Percentiles rank a stretch among this genome's conserved stretches.
phyloP scores from a whole-genome alignment of 192 early-diverging fungal species.

The Neocallimastix lanati region DNA sequence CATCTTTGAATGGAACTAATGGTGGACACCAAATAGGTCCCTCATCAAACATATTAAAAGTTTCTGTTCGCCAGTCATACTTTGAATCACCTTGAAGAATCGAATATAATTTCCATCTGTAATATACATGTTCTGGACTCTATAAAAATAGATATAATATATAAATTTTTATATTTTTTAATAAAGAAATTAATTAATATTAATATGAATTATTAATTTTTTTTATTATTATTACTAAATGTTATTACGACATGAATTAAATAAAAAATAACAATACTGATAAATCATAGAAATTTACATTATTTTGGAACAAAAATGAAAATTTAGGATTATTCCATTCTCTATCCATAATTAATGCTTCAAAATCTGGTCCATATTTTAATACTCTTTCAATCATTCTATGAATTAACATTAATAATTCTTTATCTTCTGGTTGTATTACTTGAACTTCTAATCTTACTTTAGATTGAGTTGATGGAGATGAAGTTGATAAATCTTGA shows the following conservation, averaged over 20 bases:
- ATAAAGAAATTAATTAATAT: too few relatives aligned
- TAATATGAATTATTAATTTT: too few relatives aligned
- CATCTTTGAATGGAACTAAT: conserved; percentile 42
- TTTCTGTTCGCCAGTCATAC: conserved; percentile 46
- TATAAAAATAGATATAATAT: conserved; percentile 5
- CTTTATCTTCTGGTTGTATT: conserved; percentile 28
- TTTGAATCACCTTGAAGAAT: conserved; percentile 66
- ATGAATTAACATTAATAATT: conserved; percentile 50
- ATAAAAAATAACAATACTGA: too few relatives aligned
- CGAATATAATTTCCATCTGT: conserved; percentile 82
- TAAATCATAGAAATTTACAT: too few relatives aligned
- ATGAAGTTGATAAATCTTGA: conserved; percentile 1
- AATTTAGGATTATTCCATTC: conserved; percentile 46
- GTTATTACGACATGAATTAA: too few relatives aligned
- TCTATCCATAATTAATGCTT: conserved; percentile 41
- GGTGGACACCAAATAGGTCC: conserved; percentile 79
- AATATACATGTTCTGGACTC: conserved; percentile 65
- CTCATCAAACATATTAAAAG: conserved; percentile 74
- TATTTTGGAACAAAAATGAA: conserved; percentile 49
- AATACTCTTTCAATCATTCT: conserved; percentile 66
- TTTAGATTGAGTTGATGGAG: conserved; percentile 1
- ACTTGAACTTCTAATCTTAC: conserved; percentile 43
- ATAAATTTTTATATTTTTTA: background rate
- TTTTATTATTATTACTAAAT: background rate
- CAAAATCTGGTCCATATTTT: conserved; percentile 54